Conservation (phyloP, 2,329 filamentous ascomycete species). For the Thelonectria blattea region DNA sequence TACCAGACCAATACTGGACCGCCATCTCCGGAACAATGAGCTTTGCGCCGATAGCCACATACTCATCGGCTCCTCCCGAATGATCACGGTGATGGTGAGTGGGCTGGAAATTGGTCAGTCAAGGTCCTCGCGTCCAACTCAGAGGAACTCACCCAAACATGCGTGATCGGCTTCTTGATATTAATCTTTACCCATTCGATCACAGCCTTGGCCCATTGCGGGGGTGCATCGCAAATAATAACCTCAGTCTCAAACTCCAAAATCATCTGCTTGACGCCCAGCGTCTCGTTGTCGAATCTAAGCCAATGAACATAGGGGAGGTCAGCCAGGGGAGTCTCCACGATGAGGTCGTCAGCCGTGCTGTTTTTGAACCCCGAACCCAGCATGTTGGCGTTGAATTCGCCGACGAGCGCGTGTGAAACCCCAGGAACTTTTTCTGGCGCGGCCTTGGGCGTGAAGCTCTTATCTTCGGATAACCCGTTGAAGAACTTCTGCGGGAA, state of each 20-base stretch:
- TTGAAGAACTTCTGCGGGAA: conserved; percentile 6
- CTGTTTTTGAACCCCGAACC: conserved; percentile 13
- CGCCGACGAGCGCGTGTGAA: conserved; percentile 13
- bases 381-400: conserved; percentile 26
- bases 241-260: conserved; percentile 27
- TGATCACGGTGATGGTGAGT: conserved; percentile 29
- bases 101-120: background rate
- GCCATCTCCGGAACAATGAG: conserved; percentile 20
- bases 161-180: conserved; percentile 14
- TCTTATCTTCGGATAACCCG: background rate
- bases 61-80: conserved; percentile 12
- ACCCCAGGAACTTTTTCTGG: background rate
- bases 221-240: conserved; percentile 23
- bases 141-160: conserved; percentile 18
- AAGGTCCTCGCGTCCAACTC: accelerated
- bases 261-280: conserved; percentile 24
- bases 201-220: conserved; percentile 5
- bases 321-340: background rate
- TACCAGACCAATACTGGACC: conserved; percentile 16
- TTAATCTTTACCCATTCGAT: conserved; percentile 20
- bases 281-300: conserved; percentile 5
- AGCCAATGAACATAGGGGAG: conserved; percentile 21
- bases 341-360: conserved; percentile 9
- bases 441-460: conserved; percentile 7
- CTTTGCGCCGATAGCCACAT: conserved; percentile 11